These are phyloP conservation scores for Beverwykella pulmonaria DNA, from an alignment of 495 filamentous ascomycete genomes.

Conservation along the genomic window DNA sequence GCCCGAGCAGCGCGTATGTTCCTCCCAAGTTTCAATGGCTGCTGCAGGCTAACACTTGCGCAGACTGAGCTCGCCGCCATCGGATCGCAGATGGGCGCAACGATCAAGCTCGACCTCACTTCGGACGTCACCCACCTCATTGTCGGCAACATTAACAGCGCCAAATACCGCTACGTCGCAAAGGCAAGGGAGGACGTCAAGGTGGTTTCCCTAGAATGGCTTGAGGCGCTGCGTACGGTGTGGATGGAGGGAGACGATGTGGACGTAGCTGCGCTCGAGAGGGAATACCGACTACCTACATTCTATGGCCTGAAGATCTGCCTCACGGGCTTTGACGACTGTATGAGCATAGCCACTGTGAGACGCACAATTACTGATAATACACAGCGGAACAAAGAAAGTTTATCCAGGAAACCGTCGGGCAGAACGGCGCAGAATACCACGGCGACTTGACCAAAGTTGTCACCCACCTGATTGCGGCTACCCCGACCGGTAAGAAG, in stretches of 20 bases:
- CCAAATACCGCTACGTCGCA: slow-evolving; percentile 94
- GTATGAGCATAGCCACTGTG: slow-evolving; percentile 45
- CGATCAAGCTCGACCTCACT: slow-evolving; percentile 87
- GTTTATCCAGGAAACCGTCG: slow-evolving; percentile 65
- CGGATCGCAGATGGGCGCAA: slow-evolving; percentile 81
- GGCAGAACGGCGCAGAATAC: slow-evolving; percentile 75
- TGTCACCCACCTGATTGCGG: slow-evolving; percentile 86
- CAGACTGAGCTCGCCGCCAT: slow-evolving; percentile 71
- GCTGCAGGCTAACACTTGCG: slow-evolving; percentile 11
- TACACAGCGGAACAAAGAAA: slow-evolving; percentile 65
- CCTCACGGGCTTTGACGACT: slow-evolving; percentile 86
- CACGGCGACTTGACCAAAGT: slow-evolving; percentile 79
- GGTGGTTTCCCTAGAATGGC: slow-evolving; percentile 76
- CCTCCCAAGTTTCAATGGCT: background rate
- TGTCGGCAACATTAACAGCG: slow-evolving; percentile 81
- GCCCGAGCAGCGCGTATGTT: slow-evolving; percentile 75
- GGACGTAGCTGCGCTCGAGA: slow-evolving; percentile 68
- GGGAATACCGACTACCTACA: slow-evolving; percentile 60
- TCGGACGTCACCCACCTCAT: slow-evolving; percentile 94
- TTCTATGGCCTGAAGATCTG: slow-evolving; percentile 73
- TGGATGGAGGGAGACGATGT: slow-evolving; percentile 85
- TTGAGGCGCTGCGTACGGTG: slow-evolving; percentile 75
- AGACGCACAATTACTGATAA: background rate
- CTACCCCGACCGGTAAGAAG: slow-evolving; percentile 77
- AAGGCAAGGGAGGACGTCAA: slow-evolving; percentile 82